Evolutionary conservation across 2,329 filamentous ascomycete genomes (phyloP), one percentile per base, ranked within the genome.

Genomic region (Penicillium hesseltinei): DNA sequence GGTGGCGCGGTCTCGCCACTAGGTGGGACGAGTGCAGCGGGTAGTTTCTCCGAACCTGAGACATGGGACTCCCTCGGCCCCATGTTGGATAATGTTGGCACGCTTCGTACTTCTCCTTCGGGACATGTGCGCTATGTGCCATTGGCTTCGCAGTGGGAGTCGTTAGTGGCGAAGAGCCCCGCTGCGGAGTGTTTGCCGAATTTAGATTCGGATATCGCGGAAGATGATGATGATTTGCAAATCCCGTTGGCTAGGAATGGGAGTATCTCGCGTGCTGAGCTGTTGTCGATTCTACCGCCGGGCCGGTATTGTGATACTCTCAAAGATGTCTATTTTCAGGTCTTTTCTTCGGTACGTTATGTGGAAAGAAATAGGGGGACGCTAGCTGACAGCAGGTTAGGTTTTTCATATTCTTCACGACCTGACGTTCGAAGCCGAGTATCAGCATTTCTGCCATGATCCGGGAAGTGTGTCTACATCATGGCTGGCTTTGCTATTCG

Each of bases 341-440:
- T 75, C 25, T 75, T 76, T 54, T 75, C 73, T 19, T 71, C 73
- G 19, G 73, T 76, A 67, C 27, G 72, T 57, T 21, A 53, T 40
- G 9, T 50, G 21, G 39, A 23, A 6, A 19, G 9, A 21, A 31
- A 42, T 35, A 7, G n/a, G 13, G 13, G 46, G 27, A 13, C 27
- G 25, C 35, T 55, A 63, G 65, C 53, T 56, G 36, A 58, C 25
- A 15, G 21, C 4, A 13, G 25, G 13, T 17, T 39, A 71, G 69
- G 63, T 77, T 13, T 77, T 77, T 48, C 75, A 77, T 61, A 71
- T 77, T 44, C 69, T 77, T 10, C 75, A 77, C 50, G 74, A 77
- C 54, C 66, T 74, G 44, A 75, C 73, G 4, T 77, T 77, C 38
- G 69, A 75, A 36, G 68, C 67, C 15, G 72, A 76, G 54, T 77